Conservation (phyloP, 345 rosid genomes). For the Gossypium mustelinum region DNA sequence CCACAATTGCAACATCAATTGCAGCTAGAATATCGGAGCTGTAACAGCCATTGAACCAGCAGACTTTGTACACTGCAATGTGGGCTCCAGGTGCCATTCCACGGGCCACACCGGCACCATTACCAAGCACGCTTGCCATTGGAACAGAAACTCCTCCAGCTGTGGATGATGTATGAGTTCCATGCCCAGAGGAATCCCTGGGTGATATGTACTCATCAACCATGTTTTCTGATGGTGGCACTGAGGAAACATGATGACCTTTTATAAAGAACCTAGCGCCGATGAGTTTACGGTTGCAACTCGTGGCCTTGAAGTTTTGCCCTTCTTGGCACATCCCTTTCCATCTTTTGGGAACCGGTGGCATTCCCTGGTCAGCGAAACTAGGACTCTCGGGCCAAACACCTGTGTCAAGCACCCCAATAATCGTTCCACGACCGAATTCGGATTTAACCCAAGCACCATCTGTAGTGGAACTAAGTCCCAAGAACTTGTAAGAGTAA, state of each 20-base stretch:
- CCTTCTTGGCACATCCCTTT: conserved; percentile 79
- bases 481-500: conserved; percentile 81
- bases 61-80: conserved; percentile 80
- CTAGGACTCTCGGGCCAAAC: conserved; percentile 96
- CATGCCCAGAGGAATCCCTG: conserved; percentile 78
- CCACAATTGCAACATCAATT: conserved; percentile 72
- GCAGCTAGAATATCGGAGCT: conserved; percentile 90
- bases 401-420: conserved; percentile 84
- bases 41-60: conserved; percentile 84
- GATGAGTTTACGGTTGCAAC: conserved; percentile 72
- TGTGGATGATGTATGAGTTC: conserved; percentile 88
- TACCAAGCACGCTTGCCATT: conserved; percentile 64
- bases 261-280: conserved; percentile 81
- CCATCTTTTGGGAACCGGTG: conserved; percentile 68
- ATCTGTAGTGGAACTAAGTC: conserved; percentile 40
- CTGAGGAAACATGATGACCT: conserved; percentile 66
- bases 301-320: conserved; percentile 45
- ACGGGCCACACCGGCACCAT: conserved; percentile 70
- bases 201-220: conserved; percentile 66
- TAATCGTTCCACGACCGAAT: conserved; percentile 58
- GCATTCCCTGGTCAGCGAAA: conserved; percentile 66
- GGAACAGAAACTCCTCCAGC: conserved; percentile 74
- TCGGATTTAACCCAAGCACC: conserved; percentile 59
- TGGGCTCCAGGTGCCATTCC: conserved; percentile 91
- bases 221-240: conserved; percentile 29